Conservation (phyloP, 2,329 filamentous ascomycete species). For the Cercospora brassicicola region DNA sequence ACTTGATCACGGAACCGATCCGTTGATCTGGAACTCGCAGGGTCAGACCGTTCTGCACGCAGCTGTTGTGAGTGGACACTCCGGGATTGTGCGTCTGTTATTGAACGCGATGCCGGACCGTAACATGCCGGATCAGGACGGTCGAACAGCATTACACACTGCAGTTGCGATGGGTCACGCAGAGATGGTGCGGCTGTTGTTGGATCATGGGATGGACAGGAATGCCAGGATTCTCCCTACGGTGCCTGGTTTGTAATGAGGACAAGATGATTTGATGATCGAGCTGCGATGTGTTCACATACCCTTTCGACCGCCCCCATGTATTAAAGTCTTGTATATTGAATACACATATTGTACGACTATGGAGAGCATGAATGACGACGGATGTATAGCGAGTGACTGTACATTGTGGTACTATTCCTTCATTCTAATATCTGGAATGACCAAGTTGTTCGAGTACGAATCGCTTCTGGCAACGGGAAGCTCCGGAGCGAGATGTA, state of each 20-base stretch:
- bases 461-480: too few species aligned
- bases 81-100: neutral
- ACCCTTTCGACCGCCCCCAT: too few species aligned
- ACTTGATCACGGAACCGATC: neutral
- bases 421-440: too few species aligned
- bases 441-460: too few species aligned
- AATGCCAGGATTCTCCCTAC: neutral
- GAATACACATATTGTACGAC: too few species aligned
- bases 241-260: neutral
- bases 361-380: neutral
- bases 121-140: neutral
- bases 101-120: neutral
- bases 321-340: too few species aligned
- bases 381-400: neutral
- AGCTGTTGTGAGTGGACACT: neutral
- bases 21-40: neutral
- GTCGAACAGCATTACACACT: neutral
- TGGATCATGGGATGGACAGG: neutral
- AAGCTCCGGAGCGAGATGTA: too few species aligned
- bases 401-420: too few species aligned
- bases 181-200: neutral
- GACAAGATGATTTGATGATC: neutral
- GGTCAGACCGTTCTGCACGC: neutral
- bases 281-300: too few species aligned
- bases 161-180: neutral